phyloP scores from a whole-genome alignment of 345 rosid species.

The Salix brachista region DNA sequence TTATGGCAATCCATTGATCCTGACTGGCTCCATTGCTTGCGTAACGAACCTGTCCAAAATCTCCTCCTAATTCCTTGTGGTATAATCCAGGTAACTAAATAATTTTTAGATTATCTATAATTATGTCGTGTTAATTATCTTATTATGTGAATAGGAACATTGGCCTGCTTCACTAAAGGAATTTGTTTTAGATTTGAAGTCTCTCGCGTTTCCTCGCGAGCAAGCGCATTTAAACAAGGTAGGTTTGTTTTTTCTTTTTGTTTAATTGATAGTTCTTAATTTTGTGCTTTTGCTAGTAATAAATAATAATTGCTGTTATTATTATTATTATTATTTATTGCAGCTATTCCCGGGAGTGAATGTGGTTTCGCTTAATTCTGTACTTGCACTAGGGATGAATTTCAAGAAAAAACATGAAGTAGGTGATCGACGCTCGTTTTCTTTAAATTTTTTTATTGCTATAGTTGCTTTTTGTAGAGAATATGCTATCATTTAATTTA shows the following conservation, averaged over 20 bases:
- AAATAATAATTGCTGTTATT: background rate
- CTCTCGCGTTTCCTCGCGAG: slow-evolving; percentile 63
- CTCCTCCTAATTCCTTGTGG: slow-evolving; percentile 78
- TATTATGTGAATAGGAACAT: slow-evolving; percentile 42
- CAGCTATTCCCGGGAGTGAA: slow-evolving; percentile 53
- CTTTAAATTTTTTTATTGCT: background rate
- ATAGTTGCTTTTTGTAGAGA: background rate
- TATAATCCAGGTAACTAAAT: slow-evolving; percentile 42
- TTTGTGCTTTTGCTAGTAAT: background rate
- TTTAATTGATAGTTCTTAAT: background rate
- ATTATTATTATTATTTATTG: slow-evolving; percentile 8
- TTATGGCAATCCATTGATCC: slow-evolving; percentile 74
- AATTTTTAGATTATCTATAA: no score
- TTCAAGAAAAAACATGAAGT: slow-evolving; percentile 89
- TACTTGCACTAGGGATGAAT: slow-evolving; percentile 90
- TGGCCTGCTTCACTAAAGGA: slow-evolving; percentile 84
- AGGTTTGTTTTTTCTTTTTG: slow-evolving; percentile 4
- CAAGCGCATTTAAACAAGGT: slow-evolving; percentile 49
- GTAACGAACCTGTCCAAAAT: slow-evolving; percentile 50
- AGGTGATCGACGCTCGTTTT: slow-evolving; percentile 1
- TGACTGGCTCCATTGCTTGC: slow-evolving; percentile 75
- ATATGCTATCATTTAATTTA: background rate
- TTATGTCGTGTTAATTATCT: background rate
- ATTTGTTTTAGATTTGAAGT: slow-evolving; percentile 52
- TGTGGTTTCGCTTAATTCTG: slow-evolving; percentile 46